Evolutionary conservation across 805 yeast genomes (phyloP).

Genomic region (Hanseniaspora occidentalis): DNA sequence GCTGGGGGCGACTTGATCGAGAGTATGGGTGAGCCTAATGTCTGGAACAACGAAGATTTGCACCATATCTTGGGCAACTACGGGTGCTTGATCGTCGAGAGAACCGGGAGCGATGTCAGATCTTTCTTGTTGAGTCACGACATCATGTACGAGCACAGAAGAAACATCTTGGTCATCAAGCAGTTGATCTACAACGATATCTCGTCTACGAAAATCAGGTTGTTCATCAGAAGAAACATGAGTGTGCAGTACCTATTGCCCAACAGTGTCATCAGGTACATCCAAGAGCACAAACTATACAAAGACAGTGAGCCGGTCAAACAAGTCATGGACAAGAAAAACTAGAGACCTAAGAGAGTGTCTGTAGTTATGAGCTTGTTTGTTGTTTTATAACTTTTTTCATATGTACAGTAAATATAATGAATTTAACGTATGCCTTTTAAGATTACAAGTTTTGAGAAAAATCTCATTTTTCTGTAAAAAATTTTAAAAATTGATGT

Average conservation of each 20-base stretch:
- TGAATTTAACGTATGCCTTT: too few relatives aligned
- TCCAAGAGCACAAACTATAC: conserved; percentile 83
- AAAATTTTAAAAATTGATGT: not conserved
- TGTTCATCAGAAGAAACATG: conserved; percentile 91
- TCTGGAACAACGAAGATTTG: conserved; percentile 93
- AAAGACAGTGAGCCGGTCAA: conserved; percentile 85
- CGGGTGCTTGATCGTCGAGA: conserved; percentile 92
- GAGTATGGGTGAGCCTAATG: conserved; percentile 99
- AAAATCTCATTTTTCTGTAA: not conserved
- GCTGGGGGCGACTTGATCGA: conserved; percentile 98
- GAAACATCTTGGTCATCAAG: conserved; percentile 86
- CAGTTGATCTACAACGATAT: conserved; percentile 95
- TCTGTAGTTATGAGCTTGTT: not conserved
- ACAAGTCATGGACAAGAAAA: conserved; percentile 49
- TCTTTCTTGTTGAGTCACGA: conserved; percentile 87
- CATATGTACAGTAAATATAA: too few relatives aligned
- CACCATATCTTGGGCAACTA: conserved; percentile 92
- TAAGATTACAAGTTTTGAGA: not conserved
- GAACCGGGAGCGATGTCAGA: conserved; percentile 94
- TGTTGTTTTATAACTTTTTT: not conserved
- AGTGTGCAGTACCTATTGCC: conserved; percentile 91
- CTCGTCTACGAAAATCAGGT: conserved; percentile 84
- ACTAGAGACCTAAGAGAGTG: too few relatives aligned
- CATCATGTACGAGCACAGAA: conserved; percentile 91
- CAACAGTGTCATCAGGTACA: conserved; percentile 86